Conservation (phyloP, 2,329 filamentous ascomycete genomes). For the Trichoderma sp. region DNA sequence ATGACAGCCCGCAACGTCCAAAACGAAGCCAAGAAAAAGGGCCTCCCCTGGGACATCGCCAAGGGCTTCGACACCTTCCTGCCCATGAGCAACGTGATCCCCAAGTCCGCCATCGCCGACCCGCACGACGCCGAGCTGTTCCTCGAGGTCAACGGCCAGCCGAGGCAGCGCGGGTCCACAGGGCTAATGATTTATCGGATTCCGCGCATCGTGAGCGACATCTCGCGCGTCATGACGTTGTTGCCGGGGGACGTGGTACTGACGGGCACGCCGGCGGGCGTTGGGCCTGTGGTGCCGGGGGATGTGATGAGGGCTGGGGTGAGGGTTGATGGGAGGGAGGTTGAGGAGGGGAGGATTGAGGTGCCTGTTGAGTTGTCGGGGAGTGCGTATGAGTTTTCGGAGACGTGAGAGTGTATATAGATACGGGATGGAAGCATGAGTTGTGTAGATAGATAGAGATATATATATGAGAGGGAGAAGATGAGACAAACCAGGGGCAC, state of each 20-base stretch:
- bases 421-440: background rate
- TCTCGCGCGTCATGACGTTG: slow-evolving; percentile 92
- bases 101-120: slow-evolving; percentile 77
- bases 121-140: slow-evolving; percentile 88
- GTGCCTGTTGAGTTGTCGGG: slow-evolving; percentile 79
- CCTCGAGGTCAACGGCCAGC: slow-evolving; percentile 77
- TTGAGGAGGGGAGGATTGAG: slow-evolving; percentile 83
- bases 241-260: slow-evolving; percentile 90
- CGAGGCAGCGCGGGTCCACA: slow-evolving; percentile 84
- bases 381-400: slow-evolving; percentile 73
- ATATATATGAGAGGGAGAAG: background rate
- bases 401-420: slow-evolving; percentile 53
- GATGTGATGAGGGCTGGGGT: slow-evolving; percentile 87
- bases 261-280: slow-evolving; percentile 97
- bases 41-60: slow-evolving; percentile 91
- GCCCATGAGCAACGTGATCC: slow-evolving; percentile 79
- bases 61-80: slow-evolving; percentile 99
- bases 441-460: background rate
- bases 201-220: slow-evolving; percentile 83
- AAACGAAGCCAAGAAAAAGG: slow-evolving; percentile 93
- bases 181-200: slow-evolving; percentile 92
- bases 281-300: slow-evolving; percentile 80
- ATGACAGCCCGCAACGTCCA: slow-evolving; percentile 97
- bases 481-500: background rate
- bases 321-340: slow-evolving; percentile 74